phyloP scores from a whole-genome alignment of 371 early-diverging fungal species.

The Lichtheimia corymbifera region DNA sequence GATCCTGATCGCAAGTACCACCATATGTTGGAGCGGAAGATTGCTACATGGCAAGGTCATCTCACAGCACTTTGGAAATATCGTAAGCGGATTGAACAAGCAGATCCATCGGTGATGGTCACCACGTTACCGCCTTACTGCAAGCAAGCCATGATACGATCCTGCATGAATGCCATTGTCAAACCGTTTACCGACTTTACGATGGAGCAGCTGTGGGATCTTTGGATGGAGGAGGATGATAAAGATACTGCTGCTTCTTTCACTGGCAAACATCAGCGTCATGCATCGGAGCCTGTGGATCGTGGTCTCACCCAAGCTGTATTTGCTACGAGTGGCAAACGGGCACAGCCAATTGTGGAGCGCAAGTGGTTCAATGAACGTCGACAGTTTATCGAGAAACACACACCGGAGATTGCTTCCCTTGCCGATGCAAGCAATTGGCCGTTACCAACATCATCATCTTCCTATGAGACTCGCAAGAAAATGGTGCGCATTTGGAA shows the following conservation, averaged over 20 bases:
- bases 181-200: neutral
- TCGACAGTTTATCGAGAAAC: constrained; percentile 16
- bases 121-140: constrained; percentile 26
- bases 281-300: neutral
- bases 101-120: constrained; percentile 14
- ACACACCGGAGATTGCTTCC: neutral
- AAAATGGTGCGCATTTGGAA: constrained; percentile 18
- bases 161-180: neutral
- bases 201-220: constrained; percentile 15
- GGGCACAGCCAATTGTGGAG: constrained; percentile 22
- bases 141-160: neutral
- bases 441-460: constrained; percentile 28
- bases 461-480: constrained; percentile 14
- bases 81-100: constrained; percentile 13
- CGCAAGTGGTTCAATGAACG: constrained; percentile 12
- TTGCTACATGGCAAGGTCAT: constrained; percentile 17
- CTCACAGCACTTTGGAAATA: constrained; percentile 22
- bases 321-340: constrained; percentile 9
- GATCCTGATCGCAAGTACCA: constrained; percentile 27
- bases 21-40: constrained; percentile 20
- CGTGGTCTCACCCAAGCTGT: neutral
- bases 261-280: neutral
- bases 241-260: neutral
- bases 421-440: constrained; percentile 24
- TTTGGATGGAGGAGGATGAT: constrained; percentile 17